Evolutionary conservation across 1,284 basidiomycete species (phyloP).

Genomic region (Fistulinella staudtii): DNA sequence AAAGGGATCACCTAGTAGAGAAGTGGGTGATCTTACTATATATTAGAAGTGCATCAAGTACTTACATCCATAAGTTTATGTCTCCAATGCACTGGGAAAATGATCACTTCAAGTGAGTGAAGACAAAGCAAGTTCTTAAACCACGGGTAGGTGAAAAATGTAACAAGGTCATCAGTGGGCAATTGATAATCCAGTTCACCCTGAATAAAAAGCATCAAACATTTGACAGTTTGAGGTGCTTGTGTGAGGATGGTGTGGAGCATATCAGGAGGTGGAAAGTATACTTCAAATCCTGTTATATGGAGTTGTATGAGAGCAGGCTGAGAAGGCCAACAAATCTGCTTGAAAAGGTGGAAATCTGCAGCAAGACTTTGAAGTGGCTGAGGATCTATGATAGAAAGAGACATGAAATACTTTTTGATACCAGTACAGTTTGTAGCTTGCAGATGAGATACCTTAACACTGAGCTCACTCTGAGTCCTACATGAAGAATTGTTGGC

Average conservation of each 20-base stretch:
- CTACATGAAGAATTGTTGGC: no score
- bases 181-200: no score
- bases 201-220: background rate
- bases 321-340: background rate
- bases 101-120: no score
- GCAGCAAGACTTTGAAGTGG: background rate
- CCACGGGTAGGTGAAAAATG: background rate
- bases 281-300: background rate
- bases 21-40: no score
- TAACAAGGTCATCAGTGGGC: no score
- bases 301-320: no score
- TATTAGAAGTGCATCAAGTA: no score
- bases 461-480: background rate
- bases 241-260: background rate
- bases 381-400: background rate
- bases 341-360: background rate
- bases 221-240: background rate
- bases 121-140: background rate
- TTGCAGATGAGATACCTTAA: background rate
- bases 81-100: no score
- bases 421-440: background rate
- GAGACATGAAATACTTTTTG: background rate
- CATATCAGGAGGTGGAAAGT: background rate
- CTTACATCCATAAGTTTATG: no score
- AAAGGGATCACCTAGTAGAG: no score